phyloP scores from a whole-genome alignment of 768 basidiomycete species.

The Naganishia kalamii region DNA sequence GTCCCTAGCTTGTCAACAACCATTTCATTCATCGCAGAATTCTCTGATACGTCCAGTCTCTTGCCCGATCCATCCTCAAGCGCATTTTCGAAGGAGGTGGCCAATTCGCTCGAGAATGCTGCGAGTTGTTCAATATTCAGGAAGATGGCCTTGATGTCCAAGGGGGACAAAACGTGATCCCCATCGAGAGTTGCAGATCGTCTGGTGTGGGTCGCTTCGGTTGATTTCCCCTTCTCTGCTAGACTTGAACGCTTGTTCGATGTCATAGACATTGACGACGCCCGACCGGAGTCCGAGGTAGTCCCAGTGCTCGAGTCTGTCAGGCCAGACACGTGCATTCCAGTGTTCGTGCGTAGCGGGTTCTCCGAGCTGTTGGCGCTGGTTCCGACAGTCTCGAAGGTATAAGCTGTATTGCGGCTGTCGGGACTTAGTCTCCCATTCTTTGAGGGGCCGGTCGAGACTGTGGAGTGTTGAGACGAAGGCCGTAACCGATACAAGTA shows the following conservation, averaged over 20 bases:
- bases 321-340: neutral
- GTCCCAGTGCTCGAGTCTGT: neutral
- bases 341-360: neutral
- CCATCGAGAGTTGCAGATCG: neutral
- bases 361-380: constrained; percentile 26
- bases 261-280: neutral
- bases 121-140: constrained; percentile 45
- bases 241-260: neutral
- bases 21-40: constrained; percentile 28
- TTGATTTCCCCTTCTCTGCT: neutral
- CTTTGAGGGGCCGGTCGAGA: constrained; percentile 21
- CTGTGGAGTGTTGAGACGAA: constrained; percentile 24
- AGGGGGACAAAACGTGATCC: constrained; percentile 29
- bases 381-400: constrained; percentile 34
- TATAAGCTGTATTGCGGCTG: constrained; percentile 32
- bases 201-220: neutral
- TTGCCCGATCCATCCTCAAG: constrained; percentile 23
- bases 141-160: constrained; percentile 43
- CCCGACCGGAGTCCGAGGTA: neutral
- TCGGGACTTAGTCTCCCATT: constrained; percentile 17
- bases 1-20: constrained; percentile 37
- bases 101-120: constrained; percentile 40
- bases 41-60: constrained; percentile 26
- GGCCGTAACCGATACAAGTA: constrained; percentile 39
- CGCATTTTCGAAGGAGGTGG: constrained; percentile 38